phyloP scores from a whole-genome alignment of 257 asterid genomes.

The Datura wrightii region DNA sequence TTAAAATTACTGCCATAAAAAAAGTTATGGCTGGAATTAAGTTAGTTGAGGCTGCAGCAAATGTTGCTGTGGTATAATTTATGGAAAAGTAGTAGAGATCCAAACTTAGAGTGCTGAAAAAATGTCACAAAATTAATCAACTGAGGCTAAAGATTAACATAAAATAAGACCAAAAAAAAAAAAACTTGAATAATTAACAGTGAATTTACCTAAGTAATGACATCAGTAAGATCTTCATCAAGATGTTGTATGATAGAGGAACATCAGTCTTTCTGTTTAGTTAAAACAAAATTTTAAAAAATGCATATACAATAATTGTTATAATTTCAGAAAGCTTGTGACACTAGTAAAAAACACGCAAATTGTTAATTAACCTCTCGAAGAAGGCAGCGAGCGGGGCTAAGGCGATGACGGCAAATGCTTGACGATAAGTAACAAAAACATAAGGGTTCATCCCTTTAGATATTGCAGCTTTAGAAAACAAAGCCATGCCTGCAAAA shows the following conservation, averaged over 20 bases:
- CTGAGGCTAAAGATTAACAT: neutral
- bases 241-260: constrained; percentile 47
- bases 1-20: constrained; percentile 46
- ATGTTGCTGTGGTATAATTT: constrained; percentile 67
- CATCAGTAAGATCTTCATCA: constrained; percentile 52
- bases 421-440: constrained; percentile 69
- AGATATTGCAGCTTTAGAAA: constrained; percentile 59
- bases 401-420: constrained; percentile 52
- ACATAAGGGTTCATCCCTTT: constrained; percentile 62
- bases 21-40: constrained; percentile 66
- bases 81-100: constrained; percentile 61
- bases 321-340: neutral
- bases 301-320: neutral
- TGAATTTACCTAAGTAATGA: constrained; percentile 64
- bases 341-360: neutral
- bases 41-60: constrained; percentile 66
- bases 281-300: neutral
- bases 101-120: constrained; percentile 51
- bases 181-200: neutral
- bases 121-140: constrained; percentile 29
- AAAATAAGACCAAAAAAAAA: neutral
- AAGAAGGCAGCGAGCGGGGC: constrained; percentile 62
- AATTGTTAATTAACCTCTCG: constrained; percentile 46
- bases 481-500: constrained; percentile 64
- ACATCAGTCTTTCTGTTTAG: constrained; percentile 50